A percentile compares a stretch with the other conserved stretches of the same genome.
phyloP scores from a whole-genome alignment of 2,329 filamentous ascomycete species.

The Uncinocarpus reesii region DNA sequence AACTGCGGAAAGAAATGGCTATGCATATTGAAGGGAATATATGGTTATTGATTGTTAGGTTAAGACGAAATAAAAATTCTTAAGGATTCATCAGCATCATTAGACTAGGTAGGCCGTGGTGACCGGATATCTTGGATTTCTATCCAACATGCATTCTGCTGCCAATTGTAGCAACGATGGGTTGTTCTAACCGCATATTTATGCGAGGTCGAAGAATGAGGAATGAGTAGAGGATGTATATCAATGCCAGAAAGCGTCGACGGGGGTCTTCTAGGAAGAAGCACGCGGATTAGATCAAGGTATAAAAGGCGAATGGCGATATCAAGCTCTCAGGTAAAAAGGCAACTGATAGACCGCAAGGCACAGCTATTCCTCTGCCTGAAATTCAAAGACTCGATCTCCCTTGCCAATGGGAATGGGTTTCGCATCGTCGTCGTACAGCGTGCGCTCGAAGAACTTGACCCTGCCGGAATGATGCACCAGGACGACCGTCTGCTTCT shows the following conservation, averaged over 20 bases:
- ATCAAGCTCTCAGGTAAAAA: too few relatives aligned
- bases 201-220: too few relatives aligned
- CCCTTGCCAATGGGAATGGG: conserved; percentile 38
- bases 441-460: conserved; percentile 52
- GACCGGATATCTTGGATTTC: too few relatives aligned
- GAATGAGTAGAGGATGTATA: too few relatives aligned
- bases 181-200: too few relatives aligned
- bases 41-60: not conserved
- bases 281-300: too few relatives aligned
- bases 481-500: conserved; percentile 53
- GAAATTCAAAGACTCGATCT: conserved; percentile 37
- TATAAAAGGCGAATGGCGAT: too few relatives aligned
- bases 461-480: conserved; percentile 46
- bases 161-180: too few relatives aligned
- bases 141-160: too few relatives aligned
- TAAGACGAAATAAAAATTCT: not conserved
- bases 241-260: too few relatives aligned
- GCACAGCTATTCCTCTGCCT: conserved; percentile 21
- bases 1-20: not conserved
- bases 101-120: not conserved
- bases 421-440: conserved; percentile 46
- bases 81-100: not conserved
- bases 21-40: not conserved
- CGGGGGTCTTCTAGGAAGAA: too few relatives aligned
- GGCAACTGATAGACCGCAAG: too few relatives aligned